Percentiles rank a stretch among this genome's conserved stretches.
phyloP scores from a whole-genome alignment of 176 grass and related monocot species.

The Bonia amplexicaulis region DNA sequence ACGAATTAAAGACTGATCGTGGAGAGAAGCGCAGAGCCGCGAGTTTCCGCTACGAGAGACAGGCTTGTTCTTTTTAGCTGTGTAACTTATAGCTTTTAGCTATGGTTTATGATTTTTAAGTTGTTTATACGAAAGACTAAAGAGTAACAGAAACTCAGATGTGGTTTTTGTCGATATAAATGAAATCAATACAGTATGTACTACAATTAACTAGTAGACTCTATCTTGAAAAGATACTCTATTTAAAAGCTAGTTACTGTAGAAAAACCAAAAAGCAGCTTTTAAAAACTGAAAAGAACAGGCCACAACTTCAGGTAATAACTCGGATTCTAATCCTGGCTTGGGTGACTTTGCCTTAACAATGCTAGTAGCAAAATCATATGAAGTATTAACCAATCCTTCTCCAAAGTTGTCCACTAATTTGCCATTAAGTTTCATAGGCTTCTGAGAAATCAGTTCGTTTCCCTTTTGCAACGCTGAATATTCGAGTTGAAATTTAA shows the following conservation, averaged over 20 bases:
- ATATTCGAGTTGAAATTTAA: not conserved
- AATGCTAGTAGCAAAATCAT: not conserved
- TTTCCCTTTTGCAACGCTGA: not conserved
- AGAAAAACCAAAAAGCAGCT: too few relatives aligned
- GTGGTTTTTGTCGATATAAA: too few relatives aligned
- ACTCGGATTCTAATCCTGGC: not conserved
- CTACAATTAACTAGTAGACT: too few relatives aligned
- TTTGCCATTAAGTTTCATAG: not conserved
- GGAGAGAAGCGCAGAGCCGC: conserved; percentile 44
- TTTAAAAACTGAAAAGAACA: too few relatives aligned
- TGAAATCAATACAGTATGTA: too few relatives aligned
- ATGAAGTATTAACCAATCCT: not conserved
- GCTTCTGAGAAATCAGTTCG: not conserved
- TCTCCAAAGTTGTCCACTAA: not conserved
- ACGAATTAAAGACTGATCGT: conserved; percentile 50
- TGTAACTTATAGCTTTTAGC: too few relatives aligned
- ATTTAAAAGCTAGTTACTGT: too few relatives aligned
- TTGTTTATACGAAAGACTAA: too few relatives aligned
- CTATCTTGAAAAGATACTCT: too few relatives aligned
- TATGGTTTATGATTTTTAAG: too few relatives aligned
- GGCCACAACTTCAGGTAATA: conserved; percentile 35
- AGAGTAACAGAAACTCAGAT: too few relatives aligned
- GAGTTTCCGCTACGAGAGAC: conserved; percentile 37
- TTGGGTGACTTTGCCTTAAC: not conserved
- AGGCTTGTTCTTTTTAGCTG: too few relatives aligned